These are phyloP conservation scores for Corymbia calophylla DNA, from an alignment of 441 rosid genomes.

Conservation along the genomic window DNA sequence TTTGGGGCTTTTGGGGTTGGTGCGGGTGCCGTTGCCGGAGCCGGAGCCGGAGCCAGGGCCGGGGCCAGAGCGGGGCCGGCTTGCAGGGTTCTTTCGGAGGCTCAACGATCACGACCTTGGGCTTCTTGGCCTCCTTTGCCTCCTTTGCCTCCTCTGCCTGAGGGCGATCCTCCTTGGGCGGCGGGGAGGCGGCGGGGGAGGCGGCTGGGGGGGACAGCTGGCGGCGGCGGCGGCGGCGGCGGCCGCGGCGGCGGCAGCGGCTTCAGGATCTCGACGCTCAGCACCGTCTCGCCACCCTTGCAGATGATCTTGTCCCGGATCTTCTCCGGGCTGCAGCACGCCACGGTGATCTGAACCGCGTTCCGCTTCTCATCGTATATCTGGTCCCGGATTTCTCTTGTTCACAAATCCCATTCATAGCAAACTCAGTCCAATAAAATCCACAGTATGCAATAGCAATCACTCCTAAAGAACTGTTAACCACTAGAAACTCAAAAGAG, in stretches of 20 bases:
- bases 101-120: not conserved
- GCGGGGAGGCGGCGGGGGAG: too few relatives aligned
- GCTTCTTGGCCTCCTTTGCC: not conserved
- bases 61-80: too few relatives aligned
- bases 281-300: slow-evolving; percentile 43
- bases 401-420: slow-evolving; percentile 14
- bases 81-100: not conserved
- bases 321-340: slow-evolving; percentile 66
- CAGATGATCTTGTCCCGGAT: slow-evolving; percentile 47
- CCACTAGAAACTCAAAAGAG: too few relatives aligned
- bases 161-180: too few relatives aligned
- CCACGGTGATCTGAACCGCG: slow-evolving; percentile 52
- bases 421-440: slow-evolving; percentile 23
- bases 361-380: slow-evolving; percentile 57
- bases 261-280: slow-evolving; percentile 44
- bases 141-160: too few relatives aligned
- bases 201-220: too few relatives aligned
- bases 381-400: slow-evolving; percentile 71
- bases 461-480: not conserved
- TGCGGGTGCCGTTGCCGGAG: not conserved
- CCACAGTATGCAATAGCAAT: not conserved
- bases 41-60: not conserved
- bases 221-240: too few relatives aligned
- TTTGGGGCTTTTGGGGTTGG: too few relatives aligned
- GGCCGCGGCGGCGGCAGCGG: too few relatives aligned